phyloP scores from a whole-genome alignment of 164 flowering plant genomes.

The Cinnamomum micranthum region DNA sequence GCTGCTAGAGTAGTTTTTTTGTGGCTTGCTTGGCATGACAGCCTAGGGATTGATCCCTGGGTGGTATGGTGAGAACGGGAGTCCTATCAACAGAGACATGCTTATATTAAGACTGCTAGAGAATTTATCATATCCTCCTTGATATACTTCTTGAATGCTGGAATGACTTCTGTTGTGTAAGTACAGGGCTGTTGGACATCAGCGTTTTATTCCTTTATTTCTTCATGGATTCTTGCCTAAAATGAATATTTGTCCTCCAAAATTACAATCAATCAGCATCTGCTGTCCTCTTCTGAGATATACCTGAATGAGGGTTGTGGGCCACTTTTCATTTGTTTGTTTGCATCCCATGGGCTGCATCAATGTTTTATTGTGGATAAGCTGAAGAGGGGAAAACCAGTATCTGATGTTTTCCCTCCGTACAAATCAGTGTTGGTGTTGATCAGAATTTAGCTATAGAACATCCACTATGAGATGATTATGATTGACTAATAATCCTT shows the following conservation, averaged over 20 bases:
- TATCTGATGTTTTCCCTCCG: neutral
- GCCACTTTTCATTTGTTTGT: neutral
- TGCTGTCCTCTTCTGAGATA: neutral
- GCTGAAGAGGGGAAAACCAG: neutral
- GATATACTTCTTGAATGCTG: too few relatives aligned
- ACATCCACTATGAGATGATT: too few relatives aligned
- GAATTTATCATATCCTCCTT: too few relatives aligned
- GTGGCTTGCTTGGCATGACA: too few relatives aligned
- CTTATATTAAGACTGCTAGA: too few relatives aligned
- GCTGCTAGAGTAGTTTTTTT: too few relatives aligned
- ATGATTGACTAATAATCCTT: too few relatives aligned
- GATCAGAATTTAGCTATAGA: neutral
- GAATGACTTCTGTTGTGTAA: too few relatives aligned
- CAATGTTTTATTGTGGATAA: neutral
- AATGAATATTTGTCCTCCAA: neutral
- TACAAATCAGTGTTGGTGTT: neutral
- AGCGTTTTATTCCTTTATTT: neutral
- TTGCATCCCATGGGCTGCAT: neutral
- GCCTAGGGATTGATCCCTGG: too few relatives aligned
- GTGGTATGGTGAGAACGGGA: too few relatives aligned
- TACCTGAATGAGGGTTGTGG: neutral
- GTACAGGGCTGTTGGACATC: too few relatives aligned
- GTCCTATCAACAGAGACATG: too few relatives aligned
- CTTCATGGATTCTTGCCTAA: neutral
- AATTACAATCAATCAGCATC: neutral